phyloP scores from a whole-genome alignment of 768 basidiomycete species.

The Mycena leptocephala region DNA sequence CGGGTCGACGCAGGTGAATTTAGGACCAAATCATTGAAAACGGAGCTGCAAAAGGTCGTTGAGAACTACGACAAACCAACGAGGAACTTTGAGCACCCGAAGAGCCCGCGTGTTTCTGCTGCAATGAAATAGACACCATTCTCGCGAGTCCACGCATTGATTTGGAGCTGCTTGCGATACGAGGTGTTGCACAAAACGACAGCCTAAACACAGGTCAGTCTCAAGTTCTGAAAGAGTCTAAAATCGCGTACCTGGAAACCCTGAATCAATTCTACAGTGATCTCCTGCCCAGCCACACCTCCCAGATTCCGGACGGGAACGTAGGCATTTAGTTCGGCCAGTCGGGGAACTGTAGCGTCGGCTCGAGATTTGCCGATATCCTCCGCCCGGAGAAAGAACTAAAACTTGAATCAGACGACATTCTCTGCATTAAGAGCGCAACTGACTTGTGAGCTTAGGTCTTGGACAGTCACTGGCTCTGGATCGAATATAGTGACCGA shows the following conservation, averaged over 20 bases:
- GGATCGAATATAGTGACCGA: slow-evolving; percentile 97
- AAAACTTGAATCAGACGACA: slow-evolving; percentile 32
- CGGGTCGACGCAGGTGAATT: slow-evolving; percentile 97
- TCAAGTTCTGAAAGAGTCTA: slow-evolving; percentile 9
- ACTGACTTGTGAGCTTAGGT: slow-evolving; percentile 92
- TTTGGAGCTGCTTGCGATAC: slow-evolving; percentile 89
- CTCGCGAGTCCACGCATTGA: slow-evolving; percentile 94
- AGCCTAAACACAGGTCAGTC: slow-evolving; percentile 64
- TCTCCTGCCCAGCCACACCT: slow-evolving; percentile 82
- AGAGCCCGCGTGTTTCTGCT: slow-evolving; percentile 93
- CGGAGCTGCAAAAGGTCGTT: slow-evolving; percentile 67
- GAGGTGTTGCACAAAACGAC: slow-evolving; percentile 90
- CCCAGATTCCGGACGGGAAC: slow-evolving; percentile 94
- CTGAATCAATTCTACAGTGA: slow-evolving; percentile 86
- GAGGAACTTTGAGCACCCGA: slow-evolving; percentile 74
- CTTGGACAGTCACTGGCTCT: slow-evolving; percentile 88
- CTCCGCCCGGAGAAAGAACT: slow-evolving; percentile 95
- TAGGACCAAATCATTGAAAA: slow-evolving; percentile 98
- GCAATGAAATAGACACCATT: slow-evolving; percentile 94
- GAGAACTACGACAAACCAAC: slow-evolving; percentile 12
- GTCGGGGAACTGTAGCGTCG: slow-evolving; percentile 86
- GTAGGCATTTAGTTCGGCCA: slow-evolving; percentile 96
- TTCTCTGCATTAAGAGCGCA: slow-evolving; percentile 14
- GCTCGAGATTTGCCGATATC: slow-evolving; percentile 94
- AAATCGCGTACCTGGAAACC: slow-evolving; percentile 87